Base-by-base conservation (phyloP, 2,329 filamentous ascomycete species). In the Phoma sp. region DNA sequence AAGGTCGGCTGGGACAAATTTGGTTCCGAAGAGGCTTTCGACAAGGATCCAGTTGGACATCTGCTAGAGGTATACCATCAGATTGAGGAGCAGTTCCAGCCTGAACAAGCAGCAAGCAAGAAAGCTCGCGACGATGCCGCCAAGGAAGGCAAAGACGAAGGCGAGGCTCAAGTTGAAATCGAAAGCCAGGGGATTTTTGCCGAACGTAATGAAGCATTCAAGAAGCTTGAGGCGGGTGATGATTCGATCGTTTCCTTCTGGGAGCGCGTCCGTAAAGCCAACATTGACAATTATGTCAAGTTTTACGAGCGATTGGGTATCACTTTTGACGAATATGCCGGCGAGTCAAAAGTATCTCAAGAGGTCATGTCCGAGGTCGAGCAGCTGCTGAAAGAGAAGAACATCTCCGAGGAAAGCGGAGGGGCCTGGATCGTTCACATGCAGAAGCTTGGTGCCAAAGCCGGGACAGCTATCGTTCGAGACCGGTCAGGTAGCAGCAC, bases 401-500 rank as follows among this genome's bases (percentile, higher is more conserved):
- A 81, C 0, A 80, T 93, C 29, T 85, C 84, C 2, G 83, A 89
- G 66, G 86, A 89, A 70, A 86, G 87, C 24, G 82, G 89, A n/a
- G 88, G 89, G 36, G 88, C 89, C 41, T 82, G 86, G 63, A 83
- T 92, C 52, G 82, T 93, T 52, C 86, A 92, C 72, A 90, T 92
- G 68, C 78, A 82, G 47, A 86, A 89, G 69, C 84, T 88, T 55
- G 80, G 89, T 1, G 90, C 89, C 78, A 85, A 83, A 55, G 82
- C 91, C 9, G 89, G 88, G 64, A 86, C 85, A 68, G 84, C 88
- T 24, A 83, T 92, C 48, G 83, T 92, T 54, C 84, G 87, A 61
- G 89, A 90, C 77, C 85, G 84, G 62, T 87, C 90, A 60, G 89
- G 89, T 50, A 91, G 88, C 10, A 89, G 88, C 36, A 82, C 91